phyloP scores from a whole-genome alignment of 192 early-diverging fungal species.

The Ambispora gerdemannii region DNA sequence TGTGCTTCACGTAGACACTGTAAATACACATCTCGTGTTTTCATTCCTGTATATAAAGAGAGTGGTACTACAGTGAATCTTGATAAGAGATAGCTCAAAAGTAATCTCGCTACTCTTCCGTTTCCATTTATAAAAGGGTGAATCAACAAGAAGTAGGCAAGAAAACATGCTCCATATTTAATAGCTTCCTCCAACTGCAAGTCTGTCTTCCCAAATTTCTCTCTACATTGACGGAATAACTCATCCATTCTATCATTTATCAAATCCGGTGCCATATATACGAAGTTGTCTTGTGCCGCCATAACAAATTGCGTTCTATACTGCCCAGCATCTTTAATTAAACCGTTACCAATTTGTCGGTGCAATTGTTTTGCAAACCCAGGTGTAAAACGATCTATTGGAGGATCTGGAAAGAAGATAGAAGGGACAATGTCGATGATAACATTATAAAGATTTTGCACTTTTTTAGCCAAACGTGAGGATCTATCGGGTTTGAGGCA shows the following conservation, averaged over 20 bases:
- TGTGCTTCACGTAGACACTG: slow-evolving; percentile 19
- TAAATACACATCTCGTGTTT: slow-evolving; percentile 24
- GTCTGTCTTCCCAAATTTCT: slow-evolving; percentile 12
- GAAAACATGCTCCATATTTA: slow-evolving; percentile 22
- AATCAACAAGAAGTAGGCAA: not conserved
- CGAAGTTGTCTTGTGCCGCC: slow-evolving; percentile 2
- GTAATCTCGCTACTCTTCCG: slow-evolving; percentile 26
- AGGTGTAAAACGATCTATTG: slow-evolving; percentile 23
- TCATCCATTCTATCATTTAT: slow-evolving; percentile 17
- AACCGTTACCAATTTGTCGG: slow-evolving; percentile 7
- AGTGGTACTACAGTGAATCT: slow-evolving; percentile 23
- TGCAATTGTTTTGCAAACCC: slow-evolving; percentile 8
- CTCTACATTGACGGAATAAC: slow-evolving; percentile 16
- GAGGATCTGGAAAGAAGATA: slow-evolving; percentile 15
- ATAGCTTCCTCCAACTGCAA: slow-evolving; percentile 24
- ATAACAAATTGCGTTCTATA: slow-evolving; percentile 21
- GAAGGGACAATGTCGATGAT: slow-evolving; percentile 10
- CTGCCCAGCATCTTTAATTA: slow-evolving; percentile 10
- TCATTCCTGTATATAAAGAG: slow-evolving; percentile 19
- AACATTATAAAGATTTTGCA: slow-evolving; percentile 7
- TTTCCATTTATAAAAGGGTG: slow-evolving; percentile 27
- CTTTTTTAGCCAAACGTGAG: slow-evolving; percentile 8
- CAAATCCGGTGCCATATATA: slow-evolving; percentile 13
- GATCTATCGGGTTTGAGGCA: slow-evolving; percentile 4
- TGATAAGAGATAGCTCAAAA: slow-evolving; percentile 25